Conservation (phyloP, 306 rosid species). For the Medicago arabica region DNA sequence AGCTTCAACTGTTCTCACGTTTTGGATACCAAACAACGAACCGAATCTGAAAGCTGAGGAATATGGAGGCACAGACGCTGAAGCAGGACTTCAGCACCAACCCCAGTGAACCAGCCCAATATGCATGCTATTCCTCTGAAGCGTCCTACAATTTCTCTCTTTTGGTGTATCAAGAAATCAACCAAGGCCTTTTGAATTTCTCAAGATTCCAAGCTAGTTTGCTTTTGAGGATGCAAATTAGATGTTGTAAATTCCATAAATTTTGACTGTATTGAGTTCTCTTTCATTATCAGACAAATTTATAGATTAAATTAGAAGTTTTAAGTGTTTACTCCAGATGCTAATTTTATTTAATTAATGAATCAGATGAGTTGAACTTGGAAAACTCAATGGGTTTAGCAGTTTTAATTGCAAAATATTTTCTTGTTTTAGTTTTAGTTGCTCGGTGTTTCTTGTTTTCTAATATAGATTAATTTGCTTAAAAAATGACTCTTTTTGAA, state of each 20-base stretch:
- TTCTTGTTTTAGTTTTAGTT: too few species aligned
- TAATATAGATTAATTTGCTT: too few species aligned
- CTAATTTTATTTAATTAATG: too few species aligned
- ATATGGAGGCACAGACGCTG: slow-evolving; percentile 20
- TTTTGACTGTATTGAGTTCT: background rate
- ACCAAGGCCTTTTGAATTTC: background rate
- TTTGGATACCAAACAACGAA: slow-evolving; percentile 78
- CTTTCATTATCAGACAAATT: too few species aligned
- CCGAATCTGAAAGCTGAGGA: slow-evolving; percentile 54
- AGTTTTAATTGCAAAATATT: too few species aligned
- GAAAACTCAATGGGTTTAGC: too few species aligned
- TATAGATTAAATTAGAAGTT: too few species aligned
- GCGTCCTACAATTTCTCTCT: background rate
- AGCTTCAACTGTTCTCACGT: slow-evolving; percentile 89
- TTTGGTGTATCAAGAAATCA: background rate
- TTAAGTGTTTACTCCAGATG: too few species aligned
- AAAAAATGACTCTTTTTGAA: too few species aligned
- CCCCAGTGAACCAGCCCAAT: slow-evolving; percentile 35
- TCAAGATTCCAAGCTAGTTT: background rate
- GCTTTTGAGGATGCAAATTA: background rate
- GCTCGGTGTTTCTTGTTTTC: too few species aligned
- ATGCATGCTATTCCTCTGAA: background rate
- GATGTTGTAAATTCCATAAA: background rate
- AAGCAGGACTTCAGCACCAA: slow-evolving; percentile 44
- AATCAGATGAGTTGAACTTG: too few species aligned